These are phyloP conservation scores for Phascolomyces articulosus DNA, from an alignment of 371 early-diverging fungal species.

Conservation along the genomic window DNA sequence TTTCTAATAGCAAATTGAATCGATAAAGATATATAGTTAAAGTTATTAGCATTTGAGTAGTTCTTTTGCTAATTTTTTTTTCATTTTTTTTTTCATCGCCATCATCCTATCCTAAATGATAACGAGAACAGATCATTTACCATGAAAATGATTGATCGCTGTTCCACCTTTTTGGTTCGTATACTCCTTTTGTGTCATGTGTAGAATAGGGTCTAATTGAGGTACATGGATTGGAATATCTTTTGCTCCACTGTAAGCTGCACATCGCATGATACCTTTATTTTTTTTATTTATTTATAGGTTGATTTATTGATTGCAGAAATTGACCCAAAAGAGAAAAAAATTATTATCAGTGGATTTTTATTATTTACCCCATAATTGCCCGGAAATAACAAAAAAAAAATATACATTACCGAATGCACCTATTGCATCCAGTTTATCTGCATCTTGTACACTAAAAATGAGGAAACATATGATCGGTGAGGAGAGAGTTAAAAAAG, in stretches of 20 bases:
- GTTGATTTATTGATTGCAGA: too few species aligned
- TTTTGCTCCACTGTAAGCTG: conserved; percentile 74
- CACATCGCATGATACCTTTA: conserved; percentile 69
- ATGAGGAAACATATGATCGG: neutral
- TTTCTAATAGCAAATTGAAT: conserved; percentile 46
- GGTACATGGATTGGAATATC: conserved; percentile 65
- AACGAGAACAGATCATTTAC: conserved; percentile 28
- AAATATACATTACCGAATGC: conserved; percentile 60
- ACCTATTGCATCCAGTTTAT: conserved; percentile 83
- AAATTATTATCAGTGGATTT: too few species aligned
- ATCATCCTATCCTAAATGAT: neutral
- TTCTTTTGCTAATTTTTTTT: too few species aligned
- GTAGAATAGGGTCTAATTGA: conserved; percentile 41
- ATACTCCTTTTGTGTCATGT: conserved; percentile 59
- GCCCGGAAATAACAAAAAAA: too few species aligned
- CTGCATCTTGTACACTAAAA: conserved; percentile 78
- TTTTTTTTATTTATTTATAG: too few species aligned
- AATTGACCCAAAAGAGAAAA: too few species aligned
- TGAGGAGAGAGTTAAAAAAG: neutral
- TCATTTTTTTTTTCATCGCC: neutral
- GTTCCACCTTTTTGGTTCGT: conserved; percentile 48
- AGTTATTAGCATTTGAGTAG: too few species aligned
- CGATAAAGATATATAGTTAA: too few species aligned
- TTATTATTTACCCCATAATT: too few species aligned
- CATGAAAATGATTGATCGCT: conserved; percentile 73